Percentiles rank a stretch among this genome's conserved stretches.
These are phyloP conservation scores for Glebionis coronaria DNA, from an alignment of 129 eudicot species.

Conservation along the genomic window DNA sequence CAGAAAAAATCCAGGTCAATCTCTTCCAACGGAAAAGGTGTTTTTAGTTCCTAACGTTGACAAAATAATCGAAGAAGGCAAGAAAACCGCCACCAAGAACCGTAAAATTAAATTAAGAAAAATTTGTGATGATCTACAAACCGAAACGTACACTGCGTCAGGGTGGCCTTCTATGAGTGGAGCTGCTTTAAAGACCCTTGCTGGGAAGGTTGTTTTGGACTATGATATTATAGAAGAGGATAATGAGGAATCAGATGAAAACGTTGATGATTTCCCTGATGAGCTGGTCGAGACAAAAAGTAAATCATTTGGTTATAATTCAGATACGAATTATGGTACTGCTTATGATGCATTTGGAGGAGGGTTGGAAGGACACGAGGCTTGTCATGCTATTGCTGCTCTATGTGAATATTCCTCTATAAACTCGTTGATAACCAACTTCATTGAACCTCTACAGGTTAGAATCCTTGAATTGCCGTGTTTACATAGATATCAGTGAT, in stretches of 20 bases:
- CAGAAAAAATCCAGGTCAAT: constrained; percentile 60
- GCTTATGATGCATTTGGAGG: constrained; percentile 84
- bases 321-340: constrained; percentile 57
- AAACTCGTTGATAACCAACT: constrained; percentile 89
- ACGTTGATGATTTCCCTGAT: constrained; percentile 19
- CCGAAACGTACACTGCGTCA: constrained; percentile 71
- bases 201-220: constrained; percentile 84
- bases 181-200: constrained; percentile 66
- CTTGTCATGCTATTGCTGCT: constrained; percentile 96
- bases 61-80: constrained; percentile 91
- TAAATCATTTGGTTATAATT: constrained; percentile 10
- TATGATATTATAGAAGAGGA: constrained; percentile 54
- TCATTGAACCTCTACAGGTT: constrained; percentile 96
- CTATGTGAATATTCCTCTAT: constrained; percentile 89
- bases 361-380: constrained; percentile 76
- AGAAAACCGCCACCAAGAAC: constrained; percentile 67
- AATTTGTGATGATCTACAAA: constrained; percentile 35
- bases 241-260: constrained; percentile 40
- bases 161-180: constrained; percentile 99
- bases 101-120: constrained; percentile 58
- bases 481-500: no score
- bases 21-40: constrained; percentile 57
- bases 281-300: constrained; percentile 22
- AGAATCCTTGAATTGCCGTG: not conserved
- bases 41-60: constrained; percentile 73